A percentile compares a stretch with the other conserved stretches of the same genome.
These are phyloP conservation scores for Taphrina sp. DNA, from an alignment of 1,139 yeast genomes.

Conservation along the genomic window DNA sequence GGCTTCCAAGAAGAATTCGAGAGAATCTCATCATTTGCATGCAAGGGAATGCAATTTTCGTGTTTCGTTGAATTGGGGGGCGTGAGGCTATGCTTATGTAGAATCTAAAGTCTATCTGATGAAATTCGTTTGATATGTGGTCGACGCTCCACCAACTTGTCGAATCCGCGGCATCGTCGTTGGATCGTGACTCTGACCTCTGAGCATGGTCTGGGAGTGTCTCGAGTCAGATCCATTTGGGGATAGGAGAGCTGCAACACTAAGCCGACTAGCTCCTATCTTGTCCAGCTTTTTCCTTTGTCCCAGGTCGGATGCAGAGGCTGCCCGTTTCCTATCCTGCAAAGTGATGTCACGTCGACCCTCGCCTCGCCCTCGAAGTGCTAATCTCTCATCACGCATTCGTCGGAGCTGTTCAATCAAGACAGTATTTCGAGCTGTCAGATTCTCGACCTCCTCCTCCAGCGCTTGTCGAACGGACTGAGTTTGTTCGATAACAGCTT, in stretches of 20 bases:
- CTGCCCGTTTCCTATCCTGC: conserved; percentile 20
- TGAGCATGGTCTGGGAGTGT: not conserved
- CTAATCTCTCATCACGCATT: conserved; percentile 17
- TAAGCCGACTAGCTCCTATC: conserved; percentile 17
- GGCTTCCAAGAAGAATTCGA: too few relatives aligned
- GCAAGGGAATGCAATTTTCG: too few relatives aligned
- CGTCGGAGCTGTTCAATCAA: conserved; percentile 25
- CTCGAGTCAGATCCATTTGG: not conserved
- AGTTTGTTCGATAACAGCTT: conserved; percentile 7
- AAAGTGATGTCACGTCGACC: conserved; percentile 6
- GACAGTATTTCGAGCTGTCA: conserved; percentile 20
- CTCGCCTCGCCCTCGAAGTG: conserved; percentile 11
- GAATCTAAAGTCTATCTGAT: too few relatives aligned
- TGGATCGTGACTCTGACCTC: conserved; percentile 21
- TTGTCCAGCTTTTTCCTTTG: conserved; percentile 25
- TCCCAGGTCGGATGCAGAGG: conserved; percentile 24
- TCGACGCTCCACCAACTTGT: too few relatives aligned
- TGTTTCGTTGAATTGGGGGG: too few relatives aligned
- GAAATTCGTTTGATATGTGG: too few relatives aligned
- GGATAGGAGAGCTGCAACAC: conserved; percentile 28
- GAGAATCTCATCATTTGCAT: too few relatives aligned
- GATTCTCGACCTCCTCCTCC: conserved; percentile 15
- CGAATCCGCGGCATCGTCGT: not conserved
- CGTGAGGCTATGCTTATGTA: too few relatives aligned
- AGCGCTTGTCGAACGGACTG: not conserved